Evolutionary conservation across 176 grass and related monocot species (phyloP).

Genomic region (Raddia guianensis): DNA sequence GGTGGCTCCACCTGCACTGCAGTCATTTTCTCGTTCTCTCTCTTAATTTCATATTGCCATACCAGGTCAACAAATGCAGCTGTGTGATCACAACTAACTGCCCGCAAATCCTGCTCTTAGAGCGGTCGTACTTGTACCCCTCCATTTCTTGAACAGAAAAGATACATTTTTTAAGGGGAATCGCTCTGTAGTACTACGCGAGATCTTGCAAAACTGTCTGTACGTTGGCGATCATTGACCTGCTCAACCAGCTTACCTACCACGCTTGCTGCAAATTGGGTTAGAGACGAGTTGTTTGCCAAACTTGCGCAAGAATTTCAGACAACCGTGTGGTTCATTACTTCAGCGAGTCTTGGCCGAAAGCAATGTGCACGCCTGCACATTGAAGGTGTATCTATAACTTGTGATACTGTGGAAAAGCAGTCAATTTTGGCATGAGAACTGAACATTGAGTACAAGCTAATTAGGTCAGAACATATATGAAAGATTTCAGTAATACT

Average conservation of each 20-base stretch:
- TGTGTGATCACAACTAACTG: neutral
- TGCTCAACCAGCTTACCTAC: slow-evolving; percentile 32
- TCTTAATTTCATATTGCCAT: neutral
- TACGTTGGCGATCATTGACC: slow-evolving; percentile 13
- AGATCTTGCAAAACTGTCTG: neutral
- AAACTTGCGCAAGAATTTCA: slow-evolving; percentile 19
- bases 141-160: neutral
- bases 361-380: neutral
- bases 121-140: neutral
- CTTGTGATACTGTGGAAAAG: neutral
- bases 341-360: neutral
- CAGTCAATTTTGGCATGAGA: neutral
- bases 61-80: slow-evolving; percentile 13
- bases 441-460: neutral
- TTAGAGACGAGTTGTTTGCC: slow-evolving; percentile 31
- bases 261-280: neutral
- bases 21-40: slow-evolving; percentile 43
- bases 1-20: neutral
- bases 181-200: neutral
- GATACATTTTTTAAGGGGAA: neutral
- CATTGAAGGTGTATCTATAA: neutral
- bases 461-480: neutral
- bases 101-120: slow-evolving; percentile 15
- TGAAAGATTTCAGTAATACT: neutral
- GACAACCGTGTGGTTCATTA: neutral